A percentile compares a stretch with the other conserved stretches of the same genome.
phyloP scores from a whole-genome alignment of 768 basidiomycete species.

The Rhodotorula paludigena region DNA sequence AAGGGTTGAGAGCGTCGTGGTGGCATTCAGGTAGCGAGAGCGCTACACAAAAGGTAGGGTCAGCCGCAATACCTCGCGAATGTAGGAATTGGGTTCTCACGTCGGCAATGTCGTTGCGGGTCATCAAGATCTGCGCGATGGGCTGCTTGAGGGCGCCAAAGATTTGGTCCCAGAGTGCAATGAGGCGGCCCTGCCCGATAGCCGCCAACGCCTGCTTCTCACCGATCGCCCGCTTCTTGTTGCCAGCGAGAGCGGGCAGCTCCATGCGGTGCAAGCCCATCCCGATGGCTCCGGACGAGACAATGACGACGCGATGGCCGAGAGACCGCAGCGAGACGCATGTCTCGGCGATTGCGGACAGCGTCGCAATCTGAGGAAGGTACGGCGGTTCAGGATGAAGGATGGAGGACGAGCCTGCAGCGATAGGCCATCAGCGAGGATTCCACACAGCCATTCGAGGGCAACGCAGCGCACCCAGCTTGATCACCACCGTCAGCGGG shows the following conservation, averaged over 20 bases:
- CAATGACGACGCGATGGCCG: constrained; percentile 91
- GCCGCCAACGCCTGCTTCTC: constrained; percentile 94
- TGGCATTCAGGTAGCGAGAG: constrained; percentile 91
- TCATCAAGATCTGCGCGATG: constrained; percentile 89
- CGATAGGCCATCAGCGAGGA: not conserved
- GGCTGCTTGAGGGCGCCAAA: constrained; percentile 91
- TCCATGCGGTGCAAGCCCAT: constrained; percentile 91
- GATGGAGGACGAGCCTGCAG: constrained; percentile 85
- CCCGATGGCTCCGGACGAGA: constrained; percentile 95
- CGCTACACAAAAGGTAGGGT: constrained; percentile 54
- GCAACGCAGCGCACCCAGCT: constrained; percentile 26
- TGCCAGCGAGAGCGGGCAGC: constrained; percentile 46
- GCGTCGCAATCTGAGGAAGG: constrained; percentile 79
- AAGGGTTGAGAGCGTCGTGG: constrained; percentile 88
- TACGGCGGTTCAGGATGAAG: constrained; percentile 83
- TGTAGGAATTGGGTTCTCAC: constrained; percentile 52
- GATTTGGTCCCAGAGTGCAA: constrained; percentile 93
- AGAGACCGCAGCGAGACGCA: constrained; percentile 67
- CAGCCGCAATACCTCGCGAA: not conserved
- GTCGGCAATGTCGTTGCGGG: constrained; percentile 94
- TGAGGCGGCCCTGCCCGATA: constrained; percentile 91
- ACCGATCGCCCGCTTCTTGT: constrained; percentile 68
- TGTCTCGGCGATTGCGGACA: constrained; percentile 88
- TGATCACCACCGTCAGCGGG: constrained; percentile 33
- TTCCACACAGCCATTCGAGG: accelerated